Evolutionary conservation across 2,329 filamentous ascomycete genomes (phyloP), one percentile per base, ranked within the genome.

Genomic region (Acarospora socialis): DNA sequence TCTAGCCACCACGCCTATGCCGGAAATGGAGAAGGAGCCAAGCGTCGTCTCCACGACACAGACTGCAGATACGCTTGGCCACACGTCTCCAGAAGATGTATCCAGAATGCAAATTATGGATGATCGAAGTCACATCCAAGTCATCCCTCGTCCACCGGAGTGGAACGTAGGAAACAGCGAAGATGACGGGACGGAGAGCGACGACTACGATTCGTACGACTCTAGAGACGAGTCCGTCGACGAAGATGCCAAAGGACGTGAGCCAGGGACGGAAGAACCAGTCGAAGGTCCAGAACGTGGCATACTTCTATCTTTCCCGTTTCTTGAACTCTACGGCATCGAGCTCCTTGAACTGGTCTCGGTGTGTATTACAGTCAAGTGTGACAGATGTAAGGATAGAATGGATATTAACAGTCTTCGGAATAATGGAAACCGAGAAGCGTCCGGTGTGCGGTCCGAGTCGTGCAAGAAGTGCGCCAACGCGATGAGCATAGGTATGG

Each of bases 271-370:
- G 15, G 12, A 21, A 23, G 4, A 29, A 44, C 18, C 32, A 48
- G n/a, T 36, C 53, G 5, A 50, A 56, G 59, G 59, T 1, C 51
- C 61, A 2, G 79, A 83, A 46, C 63, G 66, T 32, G 81, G 81
- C 15, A 78, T 81, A n/a, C 71, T 80, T 33, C 63, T 92, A 5
- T 82, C 77, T 0, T 83, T 90, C 44, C 82, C 83, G 0, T 73
- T 68, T 16, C 59, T 90, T 36, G 80, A 87, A 46, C 66, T 92
- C 2, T 68, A 82, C 48, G 71, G 77, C 21, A 77, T 90, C 38
- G 81, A 90, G 47, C 56, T 90, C 2, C 61, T 92, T 6, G 73
- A 86, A 43, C 55, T 87, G 1, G 60, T 66, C 0, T 63, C 69
- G 15, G 58, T 90, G 19, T 74, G 70, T 36, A 60, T 90, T 40